Percentiles rank a stretch among this genome's conserved stretches.
Evolutionary conservation across 2,329 filamentous ascomycete genomes (phyloP).

Genomic region (Uncinocarpus reesii): DNA sequence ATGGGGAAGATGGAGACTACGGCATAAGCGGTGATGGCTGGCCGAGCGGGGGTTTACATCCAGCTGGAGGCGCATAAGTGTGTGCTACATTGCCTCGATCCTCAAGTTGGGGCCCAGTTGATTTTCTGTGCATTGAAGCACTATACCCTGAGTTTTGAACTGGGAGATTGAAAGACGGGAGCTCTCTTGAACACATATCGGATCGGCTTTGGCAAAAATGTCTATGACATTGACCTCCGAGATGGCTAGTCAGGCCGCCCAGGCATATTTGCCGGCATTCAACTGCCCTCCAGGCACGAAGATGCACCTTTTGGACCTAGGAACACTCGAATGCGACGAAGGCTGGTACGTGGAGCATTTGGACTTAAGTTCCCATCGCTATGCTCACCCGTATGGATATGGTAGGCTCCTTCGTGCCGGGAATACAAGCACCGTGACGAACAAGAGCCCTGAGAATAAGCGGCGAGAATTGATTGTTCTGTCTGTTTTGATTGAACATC

Average conservation of each 20-base stretch:
- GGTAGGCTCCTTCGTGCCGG: conserved; percentile 31
- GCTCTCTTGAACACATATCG: too few species aligned
- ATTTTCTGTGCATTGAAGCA: too few species aligned
- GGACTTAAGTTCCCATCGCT: too few species aligned
- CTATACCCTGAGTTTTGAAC: too few species aligned
- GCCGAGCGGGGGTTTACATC: too few species aligned
- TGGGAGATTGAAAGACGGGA: too few species aligned
- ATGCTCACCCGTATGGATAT: not conserved
- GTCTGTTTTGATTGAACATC: conserved; percentile 38
- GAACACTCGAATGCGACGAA: conserved; percentile 40
- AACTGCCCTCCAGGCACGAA: conserved; percentile 38
- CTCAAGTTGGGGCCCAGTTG: too few species aligned
- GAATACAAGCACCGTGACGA: conserved; percentile 31
- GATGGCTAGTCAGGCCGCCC: conserved; percentile 10
- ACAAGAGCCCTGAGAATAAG: conserved; percentile 33
- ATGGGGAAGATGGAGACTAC: too few species aligned
- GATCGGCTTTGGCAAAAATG: conserved; percentile 5
- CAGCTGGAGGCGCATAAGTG: too few species aligned
- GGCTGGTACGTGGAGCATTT: conserved; percentile 36
- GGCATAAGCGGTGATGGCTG: too few species aligned
- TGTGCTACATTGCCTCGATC: too few species aligned
- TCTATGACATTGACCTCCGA: conserved; percentile 5
- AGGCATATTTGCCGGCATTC: conserved; percentile 27
- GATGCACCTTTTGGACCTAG: conserved; percentile 39
- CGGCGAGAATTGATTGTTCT: conserved; percentile 35